Base-by-base conservation (phyloP, 2,329 filamentous ascomycete species). In the Calonectria pteridis region DNA sequence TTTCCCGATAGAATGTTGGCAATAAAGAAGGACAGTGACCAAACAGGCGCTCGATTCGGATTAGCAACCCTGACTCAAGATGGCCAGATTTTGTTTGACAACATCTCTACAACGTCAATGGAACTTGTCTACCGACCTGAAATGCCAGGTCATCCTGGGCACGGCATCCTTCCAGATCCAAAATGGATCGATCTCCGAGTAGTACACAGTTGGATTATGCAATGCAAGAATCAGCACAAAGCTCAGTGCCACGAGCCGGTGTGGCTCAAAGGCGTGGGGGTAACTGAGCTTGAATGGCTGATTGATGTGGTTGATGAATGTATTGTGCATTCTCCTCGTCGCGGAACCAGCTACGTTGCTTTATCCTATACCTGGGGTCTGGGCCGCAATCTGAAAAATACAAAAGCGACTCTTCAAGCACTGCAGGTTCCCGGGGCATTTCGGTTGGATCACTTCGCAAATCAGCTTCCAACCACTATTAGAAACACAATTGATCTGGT, bases 351-450 rank as follows among this genome's bases (percentile, higher is more conserved):
- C 1, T 75, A 75, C 14, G 62, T 73, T 20, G 66, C 71, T 28
- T 67, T 75, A 49, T 75, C 71, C 18, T 75, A 75, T 35, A 75
- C 73, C 0, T 75, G 73, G 70, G 71, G 73, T 37, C 67, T 71
- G 6, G 71, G 70, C 1, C 40, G 53, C 3, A 73, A 75, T 23
- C 53, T 69, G 16, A 75, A 75, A 18, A 75, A 73, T 11, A 75
- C 62, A 3, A 72, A 64, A 29, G 46, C 40, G 6, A 67, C 63
- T 9, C 33, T 67, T 13, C 13, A 14, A 28, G 43, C 69, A 11
- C 7, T 75, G 28, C 62, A 63, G 20, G 35, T 37, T 4, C 73
- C 73, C 1, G 49, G 71, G 6, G 63, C 71, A 11, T 35, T 73
- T 7, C 35, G 26, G 3, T 18, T 35, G 18, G 40, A 67, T 3